Evolutionary conservation across 129 eudicot genomes (phyloP).

Genomic region (Helianthus annuus): DNA sequence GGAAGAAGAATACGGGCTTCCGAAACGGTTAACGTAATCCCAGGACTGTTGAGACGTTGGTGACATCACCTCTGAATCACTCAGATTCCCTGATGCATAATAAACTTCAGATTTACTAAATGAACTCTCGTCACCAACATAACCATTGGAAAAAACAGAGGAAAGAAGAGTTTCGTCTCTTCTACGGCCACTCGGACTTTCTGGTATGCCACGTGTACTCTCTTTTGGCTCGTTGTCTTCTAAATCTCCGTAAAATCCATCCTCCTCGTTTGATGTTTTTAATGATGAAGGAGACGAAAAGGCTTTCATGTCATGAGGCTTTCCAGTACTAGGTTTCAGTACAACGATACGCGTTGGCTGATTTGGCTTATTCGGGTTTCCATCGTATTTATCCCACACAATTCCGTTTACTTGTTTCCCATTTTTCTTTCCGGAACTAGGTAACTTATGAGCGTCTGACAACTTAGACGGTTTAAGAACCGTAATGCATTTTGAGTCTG

Average conservation of each 20-base stretch:
- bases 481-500: slow-evolving; percentile 84
- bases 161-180: slow-evolving; percentile 74
- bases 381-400: slow-evolving; percentile 46
- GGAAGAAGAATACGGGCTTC: slow-evolving; percentile 70
- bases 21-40: slow-evolving; percentile 68
- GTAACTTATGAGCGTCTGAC: slow-evolving; percentile 42
- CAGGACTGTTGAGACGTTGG: slow-evolving; percentile 89
- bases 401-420: slow-evolving; percentile 46
- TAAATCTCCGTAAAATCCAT: slow-evolving; percentile 43
- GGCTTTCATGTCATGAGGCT: slow-evolving; percentile 45
- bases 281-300: slow-evolving; percentile 54
- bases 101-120: slow-evolving; percentile 77
- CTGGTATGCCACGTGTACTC: slow-evolving; percentile 40
- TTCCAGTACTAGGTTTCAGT: slow-evolving; percentile 73
- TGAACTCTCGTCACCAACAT: slow-evolving; percentile 84
- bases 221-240: slow-evolving; percentile 62
- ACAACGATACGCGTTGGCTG: slow-evolving; percentile 93
- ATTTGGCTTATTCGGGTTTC: slow-evolving; percentile 52
- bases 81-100: slow-evolving; percentile 65
- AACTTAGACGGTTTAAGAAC: slow-evolving; percentile 86
- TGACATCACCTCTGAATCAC: slow-evolving; percentile 87
- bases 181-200: slow-evolving; percentile 43
- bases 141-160: slow-evolving; percentile 81
- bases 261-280: slow-evolving; percentile 34
- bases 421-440: slow-evolving; percentile 35